phyloP scores from a whole-genome alignment of 441 rosid species.

The Eutrema salsugineum region DNA sequence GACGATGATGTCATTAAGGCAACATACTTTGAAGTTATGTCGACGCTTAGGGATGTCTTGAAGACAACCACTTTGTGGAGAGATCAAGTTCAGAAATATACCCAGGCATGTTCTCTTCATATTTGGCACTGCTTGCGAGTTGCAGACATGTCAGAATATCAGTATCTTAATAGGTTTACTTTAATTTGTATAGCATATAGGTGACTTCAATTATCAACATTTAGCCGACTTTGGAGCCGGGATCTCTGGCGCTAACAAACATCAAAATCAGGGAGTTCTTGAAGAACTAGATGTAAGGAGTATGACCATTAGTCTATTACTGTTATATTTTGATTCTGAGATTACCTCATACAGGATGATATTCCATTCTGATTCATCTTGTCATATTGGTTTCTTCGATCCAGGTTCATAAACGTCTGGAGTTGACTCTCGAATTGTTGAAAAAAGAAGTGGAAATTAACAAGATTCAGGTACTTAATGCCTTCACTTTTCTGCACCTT shows the following conservation, averaged over 20 bases:
- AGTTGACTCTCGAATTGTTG: slow-evolving; percentile 65
- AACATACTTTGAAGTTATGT: slow-evolving; percentile 84
- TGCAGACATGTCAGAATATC: neutral
- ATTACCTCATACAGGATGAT: neutral
- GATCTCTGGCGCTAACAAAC: slow-evolving; percentile 83
- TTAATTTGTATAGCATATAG: slow-evolving; percentile 63
- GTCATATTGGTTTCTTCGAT: neutral
- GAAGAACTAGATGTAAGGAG: slow-evolving; percentile 91
- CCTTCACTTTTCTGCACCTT: neutral
- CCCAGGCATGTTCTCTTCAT: slow-evolving; percentile 48
- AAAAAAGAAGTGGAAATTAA: slow-evolving; percentile 91
- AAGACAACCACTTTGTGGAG: slow-evolving; percentile 89
- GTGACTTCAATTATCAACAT: slow-evolving; percentile 74
- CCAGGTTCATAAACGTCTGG: slow-evolving; percentile 83
- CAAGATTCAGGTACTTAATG: slow-evolving; percentile 73
- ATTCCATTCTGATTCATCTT: neutral
- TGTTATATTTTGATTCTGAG: neutral
- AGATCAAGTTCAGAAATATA: slow-evolving; percentile 83
- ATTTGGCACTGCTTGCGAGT: neutral
- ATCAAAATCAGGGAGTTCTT: slow-evolving; percentile 77
- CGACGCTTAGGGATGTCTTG: slow-evolving; percentile 82
- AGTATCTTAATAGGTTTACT: neutral
- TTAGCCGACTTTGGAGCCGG: slow-evolving; percentile 97
- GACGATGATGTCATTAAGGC: slow-evolving; percentile 95
- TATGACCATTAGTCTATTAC: neutral